Evolutionary conservation across 2,329 filamentous ascomycete species (phyloP).

Genomic region (Colletotrichum spinosum): DNA sequence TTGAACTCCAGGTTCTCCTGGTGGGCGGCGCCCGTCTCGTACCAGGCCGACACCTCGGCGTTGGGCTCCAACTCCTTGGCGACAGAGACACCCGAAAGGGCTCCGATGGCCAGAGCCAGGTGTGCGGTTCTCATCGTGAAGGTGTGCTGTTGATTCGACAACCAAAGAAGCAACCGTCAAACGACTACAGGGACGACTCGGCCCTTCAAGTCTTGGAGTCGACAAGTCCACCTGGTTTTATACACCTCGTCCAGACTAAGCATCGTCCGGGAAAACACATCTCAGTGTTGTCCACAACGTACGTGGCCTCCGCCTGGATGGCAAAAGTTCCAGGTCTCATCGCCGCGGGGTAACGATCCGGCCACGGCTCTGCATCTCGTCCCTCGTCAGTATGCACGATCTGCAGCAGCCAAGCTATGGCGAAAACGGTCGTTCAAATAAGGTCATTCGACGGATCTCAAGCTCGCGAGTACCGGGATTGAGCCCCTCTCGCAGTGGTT

Average conservation of each 20-base stretch:
- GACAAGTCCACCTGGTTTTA: too few species aligned
- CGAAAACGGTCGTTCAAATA: constrained; percentile 29
- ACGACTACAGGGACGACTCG: too few species aligned
- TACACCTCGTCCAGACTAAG: too few species aligned
- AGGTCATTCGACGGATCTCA: neutral
- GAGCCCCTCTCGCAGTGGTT: neutral
- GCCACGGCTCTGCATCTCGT: neutral
- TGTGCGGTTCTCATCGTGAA: constrained; percentile 17
- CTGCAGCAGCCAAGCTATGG: constrained; percentile 27
- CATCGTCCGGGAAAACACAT: too few species aligned
- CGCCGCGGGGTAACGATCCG: neutral
- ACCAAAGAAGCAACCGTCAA: neutral
- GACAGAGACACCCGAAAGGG: constrained; percentile 11
- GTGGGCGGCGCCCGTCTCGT: constrained; percentile 38
- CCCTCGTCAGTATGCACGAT: constrained; percentile 11
- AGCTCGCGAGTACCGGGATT: neutral
- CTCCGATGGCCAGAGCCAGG: constrained; percentile 8
- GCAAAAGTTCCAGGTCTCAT: constrained; percentile 22
- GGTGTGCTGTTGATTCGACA: neutral
- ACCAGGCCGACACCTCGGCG: constrained; percentile 35
- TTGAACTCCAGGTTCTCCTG: constrained; percentile 38
- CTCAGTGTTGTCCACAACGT: too few species aligned
- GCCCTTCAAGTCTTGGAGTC: too few species aligned
- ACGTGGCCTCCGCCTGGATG: neutral
- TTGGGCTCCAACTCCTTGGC: constrained; percentile 38